Base-by-base conservation (phyloP, 148 eudicot genomes). In the Cornus controversa region DNA sequence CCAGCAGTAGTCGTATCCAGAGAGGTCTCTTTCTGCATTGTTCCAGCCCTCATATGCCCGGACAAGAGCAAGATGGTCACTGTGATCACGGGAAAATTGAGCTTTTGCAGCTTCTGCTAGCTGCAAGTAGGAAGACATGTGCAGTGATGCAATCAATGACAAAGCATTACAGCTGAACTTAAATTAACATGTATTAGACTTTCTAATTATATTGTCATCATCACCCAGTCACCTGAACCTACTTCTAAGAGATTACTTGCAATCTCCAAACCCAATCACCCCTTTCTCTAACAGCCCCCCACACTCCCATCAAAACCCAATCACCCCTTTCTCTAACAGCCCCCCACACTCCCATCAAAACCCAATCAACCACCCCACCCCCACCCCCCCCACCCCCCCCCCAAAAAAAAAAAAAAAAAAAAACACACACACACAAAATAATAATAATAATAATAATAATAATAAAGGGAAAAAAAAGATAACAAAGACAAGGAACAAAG, bases 21-120 rank as follows among this genome's bases (percentile, higher is more conserved):
- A 75, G 37, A 88, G 82, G 72, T 85, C 91, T 80, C 67, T 88
- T 78, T 93, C 99, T 74, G 99, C 99, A 78, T 77, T 87, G 81
- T 89, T 91, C 97, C 97, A 95, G 45, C 96, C 98, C 81, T 91
- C 99, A 74, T 87, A 93, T 29, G 99, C 99, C 80, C 97, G 91
- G 40, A 93, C 96, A 81, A 95, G 92, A 72, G 96, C 92, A 82
- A 95, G 92, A 80, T 95, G 99, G 80, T 95, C 99, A 82, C 99
- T 95, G 73, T 82, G 83, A 86, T 86, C 92, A 80, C 70, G 86
- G 22, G 92, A 91, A 80, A 93, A 95, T 77, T 93, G 96, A 60
- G 93, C 91, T 86, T 95, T 95, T 79, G 99, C 96, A 34, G 98
- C 94, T 80, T 95, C 99, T 75, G 98, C 99, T 76, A 91, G 91